Percentiles rank a stretch among this genome's conserved stretches.
Conservation (phyloP, 768 basidiomycete species). For the Calvatia gigantea region DNA sequence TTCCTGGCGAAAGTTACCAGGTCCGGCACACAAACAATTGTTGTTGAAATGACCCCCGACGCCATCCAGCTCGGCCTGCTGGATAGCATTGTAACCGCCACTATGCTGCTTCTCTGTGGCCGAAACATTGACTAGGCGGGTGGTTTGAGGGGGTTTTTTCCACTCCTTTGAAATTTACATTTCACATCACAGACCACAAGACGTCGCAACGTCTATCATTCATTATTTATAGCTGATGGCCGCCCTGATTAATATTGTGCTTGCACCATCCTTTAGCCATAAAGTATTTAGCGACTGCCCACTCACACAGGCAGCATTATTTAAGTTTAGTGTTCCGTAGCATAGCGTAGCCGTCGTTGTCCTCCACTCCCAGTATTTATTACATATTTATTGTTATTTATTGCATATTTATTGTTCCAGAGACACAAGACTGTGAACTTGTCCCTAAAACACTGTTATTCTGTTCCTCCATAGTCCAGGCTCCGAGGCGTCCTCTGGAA, state of each 20-base stretch:
- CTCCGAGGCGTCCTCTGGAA: too few relatives aligned
- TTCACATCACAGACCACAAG: not conserved
- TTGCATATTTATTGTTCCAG: too few relatives aligned
- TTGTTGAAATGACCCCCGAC: constrained; percentile 53
- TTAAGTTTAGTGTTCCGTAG: too few relatives aligned
- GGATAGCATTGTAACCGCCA: constrained; percentile 47
- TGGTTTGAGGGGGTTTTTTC: not conserved
- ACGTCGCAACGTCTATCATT: not conserved
- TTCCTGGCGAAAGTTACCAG: constrained; percentile 48
- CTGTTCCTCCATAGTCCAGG: too few relatives aligned
- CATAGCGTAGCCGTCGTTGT: not conserved
- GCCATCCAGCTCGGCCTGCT: constrained; percentile 54
- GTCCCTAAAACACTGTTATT: too few relatives aligned
- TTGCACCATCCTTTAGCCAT: too few relatives aligned
- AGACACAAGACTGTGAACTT: too few relatives aligned
- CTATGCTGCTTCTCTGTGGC: constrained; percentile 57
- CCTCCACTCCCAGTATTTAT: not conserved
- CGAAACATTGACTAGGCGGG: constrained; percentile 52
- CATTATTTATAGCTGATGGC: constrained; percentile 6
- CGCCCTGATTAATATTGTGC: not conserved
- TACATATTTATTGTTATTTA: not conserved
- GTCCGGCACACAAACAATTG: constrained; percentile 33
- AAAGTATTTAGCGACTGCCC: too few relatives aligned
- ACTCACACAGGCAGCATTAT: too few relatives aligned
- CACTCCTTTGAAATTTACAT: not conserved